Conservation (phyloP, 75 land plant species). For the Selaginella tamariscina region DNA sequence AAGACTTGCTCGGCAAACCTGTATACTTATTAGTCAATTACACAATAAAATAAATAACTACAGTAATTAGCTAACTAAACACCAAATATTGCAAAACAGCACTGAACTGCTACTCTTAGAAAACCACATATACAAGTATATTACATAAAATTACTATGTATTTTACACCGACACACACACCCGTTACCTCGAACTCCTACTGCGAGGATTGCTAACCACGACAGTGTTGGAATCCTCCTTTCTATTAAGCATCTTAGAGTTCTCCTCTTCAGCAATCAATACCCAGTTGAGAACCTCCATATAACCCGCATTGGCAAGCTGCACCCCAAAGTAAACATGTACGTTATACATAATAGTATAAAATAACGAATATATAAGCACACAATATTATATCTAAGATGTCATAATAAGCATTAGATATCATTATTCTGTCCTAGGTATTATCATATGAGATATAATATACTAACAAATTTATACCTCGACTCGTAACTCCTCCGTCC, state of each 20-base stretch:
- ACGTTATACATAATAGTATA: background rate
- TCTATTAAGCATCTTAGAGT: slow-evolving; percentile 56
- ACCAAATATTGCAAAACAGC: too few species aligned
- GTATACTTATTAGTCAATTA: slow-evolving; percentile 13
- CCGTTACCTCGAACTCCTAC: slow-evolving; percentile 96
- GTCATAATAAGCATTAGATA: too few species aligned
- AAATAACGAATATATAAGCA: too few species aligned
- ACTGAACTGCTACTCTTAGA: too few species aligned
- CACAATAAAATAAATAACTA: slow-evolving; percentile 6
- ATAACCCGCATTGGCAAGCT: slow-evolving; percentile 85
- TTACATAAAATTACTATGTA: too few species aligned
- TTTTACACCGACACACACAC: background rate
- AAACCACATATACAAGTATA: too few species aligned
- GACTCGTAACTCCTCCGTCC: slow-evolving; percentile 53
- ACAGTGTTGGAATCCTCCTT: slow-evolving; percentile 59
- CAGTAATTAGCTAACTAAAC: too few species aligned
- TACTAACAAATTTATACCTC: slow-evolving; percentile 61
- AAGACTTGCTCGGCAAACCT: slow-evolving; percentile 77
- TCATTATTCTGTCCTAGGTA: too few species aligned
- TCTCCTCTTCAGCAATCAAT: slow-evolving; percentile 64
- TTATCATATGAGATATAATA: too few species aligned
- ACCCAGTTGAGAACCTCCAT: slow-evolving; percentile 87
- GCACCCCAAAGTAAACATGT: slow-evolving; percentile 1
- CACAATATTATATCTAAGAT: too few species aligned
- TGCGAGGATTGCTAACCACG: slow-evolving; percentile 82